phyloP scores from a whole-genome alignment of 1,139 yeast species.

The Diutina sp. region DNA sequence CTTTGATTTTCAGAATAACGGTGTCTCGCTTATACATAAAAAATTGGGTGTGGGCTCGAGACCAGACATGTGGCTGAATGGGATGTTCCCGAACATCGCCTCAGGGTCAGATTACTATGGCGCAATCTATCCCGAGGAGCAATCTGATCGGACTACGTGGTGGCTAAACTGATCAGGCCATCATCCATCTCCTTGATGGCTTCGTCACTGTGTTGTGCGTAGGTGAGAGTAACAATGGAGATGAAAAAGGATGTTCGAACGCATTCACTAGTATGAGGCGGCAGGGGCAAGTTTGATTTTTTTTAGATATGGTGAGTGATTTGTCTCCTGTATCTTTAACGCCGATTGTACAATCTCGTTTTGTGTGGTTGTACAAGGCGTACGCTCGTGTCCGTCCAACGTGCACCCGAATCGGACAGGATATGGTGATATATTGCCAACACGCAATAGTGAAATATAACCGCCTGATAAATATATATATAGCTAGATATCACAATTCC shows the following conservation, averaged over 20 bases:
- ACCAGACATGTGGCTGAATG: neutral
- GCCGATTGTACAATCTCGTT: neutral
- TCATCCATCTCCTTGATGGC: too few species aligned
- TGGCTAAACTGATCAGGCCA: neutral
- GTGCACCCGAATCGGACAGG: neutral
- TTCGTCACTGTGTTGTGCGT: too few species aligned
- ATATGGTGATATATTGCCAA: neutral
- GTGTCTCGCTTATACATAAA: too few species aligned
- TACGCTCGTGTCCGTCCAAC: neutral
- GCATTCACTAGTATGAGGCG: too few species aligned
- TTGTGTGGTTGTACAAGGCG: neutral
- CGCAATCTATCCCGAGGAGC: neutral
- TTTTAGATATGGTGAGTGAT: neutral
- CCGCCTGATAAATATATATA: neutral
- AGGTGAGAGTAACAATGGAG: too few species aligned
- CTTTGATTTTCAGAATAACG: too few species aligned
- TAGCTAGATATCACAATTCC: neutral
- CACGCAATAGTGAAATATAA: neutral
- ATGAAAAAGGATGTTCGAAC: too few species aligned
- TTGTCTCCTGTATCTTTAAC: neutral
- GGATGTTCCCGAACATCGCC: neutral
- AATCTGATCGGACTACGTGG: neutral
- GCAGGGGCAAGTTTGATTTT: neutral
- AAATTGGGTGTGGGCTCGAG: neutral
- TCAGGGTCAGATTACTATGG: neutral